Evolutionary conservation across 257 asterid genomes (phyloP).

Genomic region (Nicotiana paniculata): DNA sequence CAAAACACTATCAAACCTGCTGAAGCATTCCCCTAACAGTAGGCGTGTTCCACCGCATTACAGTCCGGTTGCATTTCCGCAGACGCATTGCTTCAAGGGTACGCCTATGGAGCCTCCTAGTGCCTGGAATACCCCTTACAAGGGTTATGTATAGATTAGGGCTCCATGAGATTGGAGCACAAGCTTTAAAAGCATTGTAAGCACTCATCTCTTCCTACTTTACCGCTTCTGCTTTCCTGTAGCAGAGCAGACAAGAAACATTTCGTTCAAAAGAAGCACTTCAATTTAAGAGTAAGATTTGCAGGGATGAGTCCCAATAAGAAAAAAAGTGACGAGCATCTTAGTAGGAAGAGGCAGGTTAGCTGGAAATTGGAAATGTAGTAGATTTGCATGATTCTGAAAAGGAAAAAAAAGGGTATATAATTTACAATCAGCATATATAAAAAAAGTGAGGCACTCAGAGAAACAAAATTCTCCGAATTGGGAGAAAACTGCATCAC

Average conservation of each 20-base stretch:
- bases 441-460: neutral
- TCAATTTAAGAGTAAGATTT: neutral
- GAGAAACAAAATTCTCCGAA: neutral
- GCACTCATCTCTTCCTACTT: slow-evolving; percentile 58
- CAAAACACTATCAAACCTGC: slow-evolving; percentile 42
- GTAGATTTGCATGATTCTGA: neutral
- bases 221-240: slow-evolving; percentile 9
- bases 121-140: slow-evolving; percentile 96
- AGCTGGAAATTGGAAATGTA: neutral
- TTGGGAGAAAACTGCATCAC: neutral
- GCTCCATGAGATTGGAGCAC: slow-evolving; percentile 86
- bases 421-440: neutral
- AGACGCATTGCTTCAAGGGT: slow-evolving; percentile 90
- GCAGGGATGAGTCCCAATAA: neutral
- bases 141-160: slow-evolving; percentile 74
- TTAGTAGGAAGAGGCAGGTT: neutral
- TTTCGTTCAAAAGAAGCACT: neutral
- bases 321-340: neutral
- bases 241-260: neutral
- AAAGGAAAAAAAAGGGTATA: neutral
- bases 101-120: slow-evolving; percentile 88
- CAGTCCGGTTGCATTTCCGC: slow-evolving; percentile 82
- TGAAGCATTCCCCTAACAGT: slow-evolving; percentile 89
- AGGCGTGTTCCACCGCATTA: slow-evolving; percentile 78
- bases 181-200: slow-evolving; percentile 72